Base-by-base conservation (phyloP, 371 early-diverging fungal genomes). In the Rhizomucor pusillus region DNA sequence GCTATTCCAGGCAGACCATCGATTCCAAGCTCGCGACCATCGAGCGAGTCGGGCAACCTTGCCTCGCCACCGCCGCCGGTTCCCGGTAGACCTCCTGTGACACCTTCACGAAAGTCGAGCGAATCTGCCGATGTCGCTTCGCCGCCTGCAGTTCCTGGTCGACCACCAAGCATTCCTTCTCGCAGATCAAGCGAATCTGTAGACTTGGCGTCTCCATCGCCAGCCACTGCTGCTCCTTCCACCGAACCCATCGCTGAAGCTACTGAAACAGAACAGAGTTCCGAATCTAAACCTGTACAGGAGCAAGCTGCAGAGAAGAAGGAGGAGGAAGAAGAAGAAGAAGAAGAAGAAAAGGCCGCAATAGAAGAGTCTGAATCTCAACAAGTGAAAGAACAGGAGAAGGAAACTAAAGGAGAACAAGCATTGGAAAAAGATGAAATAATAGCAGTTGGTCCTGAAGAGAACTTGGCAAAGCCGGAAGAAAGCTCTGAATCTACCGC, bases 271-370 rank as follows among this genome's bases (percentile, higher is more conserved):
- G 44, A 25, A 35, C 44, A 51, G 36, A 43, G 36, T 1, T 51
- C 45, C 5, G 59, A 57, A 39, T 22, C 13, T 13, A 50, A 40
- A 14, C 43, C 22, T 10, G 56, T 33, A 14, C 56, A 52, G 11
- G 36, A 60, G 23, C 53, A 25, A 11, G 22, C 29, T 29, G 29
- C 3, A 29, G 29, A 29, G 29, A 29, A 29, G 7, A 29, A 55
- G 14, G 19, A 48, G 9, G 41, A 56, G 24, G 36, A 36, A 20
- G 57, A 35, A 33, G 52, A 44, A 40, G 52, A 55, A 23, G 53
- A 52, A 43, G 55, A 49, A 39, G 55, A 23, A 41, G 56, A 51
- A 35, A n/a, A n/a, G n/a, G n/a, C n/a, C n/a, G n/a, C n/a, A n/a
- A n/a, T n/a, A n/a, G n/a, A n/a, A n/a, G n/a, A n/a, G n/a, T n/a